Conservation (phyloP, 257 asterid genomes). For the Solanum medicagineum region DNA sequence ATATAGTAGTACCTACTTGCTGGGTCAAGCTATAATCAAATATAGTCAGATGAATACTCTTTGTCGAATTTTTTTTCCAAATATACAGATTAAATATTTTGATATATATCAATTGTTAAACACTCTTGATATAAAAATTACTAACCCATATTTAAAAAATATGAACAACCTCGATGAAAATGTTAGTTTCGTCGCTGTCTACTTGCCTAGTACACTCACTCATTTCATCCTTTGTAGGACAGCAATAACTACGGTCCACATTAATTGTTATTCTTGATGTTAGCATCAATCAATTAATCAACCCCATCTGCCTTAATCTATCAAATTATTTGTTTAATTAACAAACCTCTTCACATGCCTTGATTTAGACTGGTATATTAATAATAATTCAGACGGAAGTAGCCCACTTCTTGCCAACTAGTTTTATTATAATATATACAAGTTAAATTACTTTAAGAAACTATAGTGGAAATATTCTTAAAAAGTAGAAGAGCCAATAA, state of each 20-base stretch:
- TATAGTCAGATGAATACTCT: too few relatives aligned
- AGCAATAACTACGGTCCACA: neutral
- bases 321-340: neutral
- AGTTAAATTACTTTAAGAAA: neutral
- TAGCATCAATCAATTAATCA: neutral
- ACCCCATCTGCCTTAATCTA: neutral
- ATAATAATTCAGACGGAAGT: neutral
- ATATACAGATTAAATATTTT: too few relatives aligned
- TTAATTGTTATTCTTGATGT: neutral
- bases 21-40: too few relatives aligned
- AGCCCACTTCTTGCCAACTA: neutral
- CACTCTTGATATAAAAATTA: too few relatives aligned
- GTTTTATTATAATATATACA: neutral
- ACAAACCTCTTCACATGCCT: neutral
- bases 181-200: rapidly evolving
- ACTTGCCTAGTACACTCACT: neutral
- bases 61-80: too few relatives aligned
- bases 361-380: neutral
- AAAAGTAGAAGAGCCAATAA: neutral
- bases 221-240: neutral
- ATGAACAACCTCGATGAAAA: too few relatives aligned
- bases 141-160: rapidly evolving
- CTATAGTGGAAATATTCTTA: neutral
- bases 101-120: too few relatives aligned
- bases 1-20: too few relatives aligned